phyloP scores from a whole-genome alignment of 1,284 basidiomycete species.

The Boletus semigastroideus region DNA sequence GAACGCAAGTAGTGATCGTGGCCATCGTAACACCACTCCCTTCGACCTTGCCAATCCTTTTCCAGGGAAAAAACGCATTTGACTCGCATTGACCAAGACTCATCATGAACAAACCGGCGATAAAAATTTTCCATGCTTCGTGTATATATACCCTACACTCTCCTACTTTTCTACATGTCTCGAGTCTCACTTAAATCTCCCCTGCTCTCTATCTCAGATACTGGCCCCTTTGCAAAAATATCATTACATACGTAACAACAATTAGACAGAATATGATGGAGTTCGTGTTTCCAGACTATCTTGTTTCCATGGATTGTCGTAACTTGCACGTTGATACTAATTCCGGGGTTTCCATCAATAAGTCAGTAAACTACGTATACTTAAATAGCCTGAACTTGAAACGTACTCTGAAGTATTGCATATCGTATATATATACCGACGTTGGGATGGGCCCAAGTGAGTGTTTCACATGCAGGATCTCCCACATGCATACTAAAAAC shows the following conservation, averaged over 20 bases:
- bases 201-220: conserved; percentile 13
- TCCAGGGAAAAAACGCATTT: conserved; percentile 17
- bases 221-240: conserved; percentile 1
- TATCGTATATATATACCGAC: background rate
- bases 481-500: background rate
- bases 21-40: background rate
- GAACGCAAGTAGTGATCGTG: conserved; percentile 32
- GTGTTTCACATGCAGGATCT: background rate
- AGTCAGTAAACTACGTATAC: too few species aligned
- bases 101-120: conserved; percentile 4
- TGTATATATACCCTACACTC: conserved; percentile 23
- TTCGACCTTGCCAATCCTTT: conserved; percentile 1
- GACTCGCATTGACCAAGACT: conserved; percentile 14
- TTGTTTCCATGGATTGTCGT: background rate
- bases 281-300: background rate
- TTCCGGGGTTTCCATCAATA: background rate
- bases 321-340: background rate
- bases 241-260: background rate
- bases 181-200: conserved; percentile 1
- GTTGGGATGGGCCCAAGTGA: background rate
- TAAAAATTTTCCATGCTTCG: conserved; percentile 3
- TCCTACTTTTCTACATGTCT: conserved; percentile 1
- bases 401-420: background rate
- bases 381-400: too few species aligned
- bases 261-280: background rate